A percentile compares a stretch with the other conserved stretches of the same genome.
Evolutionary conservation across 169 alveolate species (phyloP).

Genomic region (Perkinsus chesapeaki): DNA sequence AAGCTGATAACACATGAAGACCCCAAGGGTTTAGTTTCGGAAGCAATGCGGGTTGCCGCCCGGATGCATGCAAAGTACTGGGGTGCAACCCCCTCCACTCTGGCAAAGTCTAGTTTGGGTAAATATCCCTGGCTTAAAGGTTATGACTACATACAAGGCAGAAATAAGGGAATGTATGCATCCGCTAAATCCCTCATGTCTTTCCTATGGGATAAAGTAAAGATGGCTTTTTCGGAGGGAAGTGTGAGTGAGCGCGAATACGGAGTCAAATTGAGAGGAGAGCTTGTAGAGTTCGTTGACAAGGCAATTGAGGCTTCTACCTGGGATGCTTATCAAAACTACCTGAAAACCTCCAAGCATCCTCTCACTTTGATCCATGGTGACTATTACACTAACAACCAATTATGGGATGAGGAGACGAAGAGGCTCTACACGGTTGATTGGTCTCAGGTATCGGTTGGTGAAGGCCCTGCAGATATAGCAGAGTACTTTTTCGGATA

Average conservation of each 20-base stretch:
- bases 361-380: not conserved
- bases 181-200: not conserved
- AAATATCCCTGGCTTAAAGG: not conserved
- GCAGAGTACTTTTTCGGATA: not conserved
- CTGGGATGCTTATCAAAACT: not conserved
- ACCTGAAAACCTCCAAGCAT: not conserved
- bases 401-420: not conserved
- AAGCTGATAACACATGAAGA: not conserved
- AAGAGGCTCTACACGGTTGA: not conserved
- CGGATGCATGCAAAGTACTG: not conserved
- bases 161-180: not conserved
- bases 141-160: not conserved
- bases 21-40: not conserved
- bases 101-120: not conserved
- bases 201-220: not conserved
- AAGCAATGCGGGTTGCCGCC: not conserved
- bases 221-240: no score
- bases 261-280: not conserved
- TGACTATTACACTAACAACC: not conserved
- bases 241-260: not conserved
- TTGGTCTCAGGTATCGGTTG: not conserved
- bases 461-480: not conserved
- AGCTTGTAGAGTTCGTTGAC: not conserved
- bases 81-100: not conserved
- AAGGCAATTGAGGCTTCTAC: not conserved